phyloP scores from a whole-genome alignment of 2,329 filamentous ascomycete species.

The Biscogniauxia mediterranea region DNA sequence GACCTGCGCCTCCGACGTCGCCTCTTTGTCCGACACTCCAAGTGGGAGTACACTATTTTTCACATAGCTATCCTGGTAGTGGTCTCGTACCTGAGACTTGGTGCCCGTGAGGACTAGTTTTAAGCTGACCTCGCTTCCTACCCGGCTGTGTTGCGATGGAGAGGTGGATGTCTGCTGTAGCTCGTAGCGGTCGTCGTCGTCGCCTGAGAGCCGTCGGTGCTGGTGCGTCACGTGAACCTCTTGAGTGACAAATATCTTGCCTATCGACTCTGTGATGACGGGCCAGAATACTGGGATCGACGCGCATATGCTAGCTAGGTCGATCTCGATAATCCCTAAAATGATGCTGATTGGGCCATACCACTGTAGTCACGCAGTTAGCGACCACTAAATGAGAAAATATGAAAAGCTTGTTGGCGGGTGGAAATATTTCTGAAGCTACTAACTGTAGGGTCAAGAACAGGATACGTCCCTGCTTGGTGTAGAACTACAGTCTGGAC shows the following conservation, averaged over 20 bases:
- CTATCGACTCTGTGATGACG: constrained; percentile 27
- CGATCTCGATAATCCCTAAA: constrained; percentile 34
- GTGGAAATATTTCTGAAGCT: neutral
- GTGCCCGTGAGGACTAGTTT: constrained; percentile 13
- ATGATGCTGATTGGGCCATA: constrained; percentile 35
- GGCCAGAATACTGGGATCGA: constrained; percentile 36
- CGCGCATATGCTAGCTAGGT: constrained; percentile 33
- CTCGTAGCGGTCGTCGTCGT: constrained; percentile 13
- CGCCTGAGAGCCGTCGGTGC: constrained; percentile 26
- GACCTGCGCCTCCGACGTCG: constrained; percentile 20
- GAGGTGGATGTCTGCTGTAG: constrained; percentile 7
- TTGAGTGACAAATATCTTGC: constrained; percentile 36
- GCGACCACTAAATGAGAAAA: neutral
- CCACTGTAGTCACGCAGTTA: constrained; percentile 19
- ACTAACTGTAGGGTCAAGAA: constrained; percentile 31
- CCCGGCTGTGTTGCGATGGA: constrained; percentile 4
- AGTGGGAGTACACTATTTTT: constrained; percentile 21
- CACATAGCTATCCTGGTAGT: constrained; percentile 22
- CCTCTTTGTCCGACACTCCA: constrained; percentile 13
- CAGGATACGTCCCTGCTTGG: constrained; percentile 33
- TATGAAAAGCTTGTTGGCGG: neutral
- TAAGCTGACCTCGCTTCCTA: constrained; percentile 15
- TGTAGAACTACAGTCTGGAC: constrained; percentile 30
- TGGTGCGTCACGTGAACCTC: constrained; percentile 34
- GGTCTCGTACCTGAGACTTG: constrained; percentile 1